A percentile compares a stretch with the other conserved stretches of the same genome.
phyloP scores from a whole-genome alignment of 306 rosid genomes.

The Trifolium subterraneum region DNA sequence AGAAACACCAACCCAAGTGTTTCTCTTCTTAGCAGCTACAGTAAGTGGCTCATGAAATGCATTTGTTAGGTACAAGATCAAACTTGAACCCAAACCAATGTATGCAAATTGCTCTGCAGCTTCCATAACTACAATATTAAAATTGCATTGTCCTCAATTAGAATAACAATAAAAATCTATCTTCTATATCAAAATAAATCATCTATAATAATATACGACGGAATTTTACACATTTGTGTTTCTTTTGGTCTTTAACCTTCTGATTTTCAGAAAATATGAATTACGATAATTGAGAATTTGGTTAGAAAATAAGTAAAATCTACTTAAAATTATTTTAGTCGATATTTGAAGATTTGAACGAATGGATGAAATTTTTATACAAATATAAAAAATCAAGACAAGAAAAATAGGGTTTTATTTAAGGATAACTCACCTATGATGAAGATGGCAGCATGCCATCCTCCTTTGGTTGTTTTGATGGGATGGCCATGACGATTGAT shows the following conservation, averaged over 20 bases:
- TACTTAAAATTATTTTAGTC: too few relatives aligned
- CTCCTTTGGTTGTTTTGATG: conserved; percentile 24
- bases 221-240: not conserved
- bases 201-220: not conserved
- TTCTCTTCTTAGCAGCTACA: conserved; percentile 47
- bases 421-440: conserved; percentile 39
- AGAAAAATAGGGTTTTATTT: not conserved
- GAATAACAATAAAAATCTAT: not conserved
- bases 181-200: not conserved
- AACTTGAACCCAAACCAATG: conserved; percentile 41
- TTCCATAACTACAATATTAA: conserved; percentile 45
- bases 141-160: not conserved
- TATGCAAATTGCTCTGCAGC: conserved; percentile 50
- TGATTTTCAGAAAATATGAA: not conserved
- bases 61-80: conserved; percentile 45
- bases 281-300: not conserved
- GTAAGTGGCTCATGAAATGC: conserved; percentile 38
- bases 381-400: not conserved
- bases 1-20: conserved; percentile 56
- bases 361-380: too few relatives aligned
- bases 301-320: too few relatives aligned
- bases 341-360: too few relatives aligned
- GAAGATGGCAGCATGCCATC: conserved; percentile 59
- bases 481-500: not conserved
- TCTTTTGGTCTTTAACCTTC: not conserved